Evolutionary conservation across 2,329 filamentous ascomycete species (phyloP), one percentile per base, ranked within the genome.

Genomic region (Chrysoporthe puriensis): DNA sequence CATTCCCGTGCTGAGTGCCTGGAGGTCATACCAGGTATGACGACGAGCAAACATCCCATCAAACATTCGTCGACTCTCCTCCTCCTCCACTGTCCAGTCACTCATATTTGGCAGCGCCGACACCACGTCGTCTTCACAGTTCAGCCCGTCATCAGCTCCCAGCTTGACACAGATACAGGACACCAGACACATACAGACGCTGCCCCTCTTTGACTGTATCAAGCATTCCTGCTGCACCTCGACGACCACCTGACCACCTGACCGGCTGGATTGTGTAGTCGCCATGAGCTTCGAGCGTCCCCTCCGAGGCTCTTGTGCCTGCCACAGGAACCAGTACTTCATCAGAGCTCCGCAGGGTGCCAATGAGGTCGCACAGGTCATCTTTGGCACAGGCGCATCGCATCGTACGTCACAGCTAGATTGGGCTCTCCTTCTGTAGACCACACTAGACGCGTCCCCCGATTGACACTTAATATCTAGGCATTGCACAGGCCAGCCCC

Each of bases 321-420:
- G 94, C 78, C 93, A 94, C 67, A 88, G 94, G 70, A 97, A 96
- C 75, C 86, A 90, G 75, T 97, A 97, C 80, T 84, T 89, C 67
- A 88, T 97, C 72, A 80, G 87, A 58, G 84, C 95, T 34, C 93
- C 93, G 1, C 77, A 82, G 26, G 79, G 84, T 72, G 81, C 85
- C 52, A 79, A 81, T 50, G 81, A 88, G 44, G 79, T 85, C 62
- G 88, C 90, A 18, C 85, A 89, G 72, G 88, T 96, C 32, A 86
- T 93, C 70, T 96, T 97, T 76, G 90, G 93, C 78, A 88, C 89
- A 48, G 86, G 88, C 68, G 82, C 84, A 66, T 82, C 84, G 50
- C 91, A 92, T 73, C 88, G 94, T 97, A 88, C 79, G 92, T 86
- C 21, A 14, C 40, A 44, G 44, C 9, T 14, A 21, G n/a, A 7